Evolutionary conservation across 805 yeast genomes (phyloP).

Genomic region (Monosporozyma aerobia): DNA sequence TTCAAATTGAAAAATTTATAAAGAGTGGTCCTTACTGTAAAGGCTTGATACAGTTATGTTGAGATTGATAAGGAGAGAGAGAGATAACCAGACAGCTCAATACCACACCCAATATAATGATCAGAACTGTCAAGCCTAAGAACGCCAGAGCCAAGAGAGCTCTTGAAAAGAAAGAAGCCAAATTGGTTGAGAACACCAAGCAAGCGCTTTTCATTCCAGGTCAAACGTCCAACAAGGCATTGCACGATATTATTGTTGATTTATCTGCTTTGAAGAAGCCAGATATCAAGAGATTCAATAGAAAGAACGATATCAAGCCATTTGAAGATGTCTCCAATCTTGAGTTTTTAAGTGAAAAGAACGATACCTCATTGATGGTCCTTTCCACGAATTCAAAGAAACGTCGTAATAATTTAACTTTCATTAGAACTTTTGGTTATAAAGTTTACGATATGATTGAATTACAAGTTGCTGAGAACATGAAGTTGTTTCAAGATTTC

Average conservation of each 20-base stretch:
- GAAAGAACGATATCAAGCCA: conserved; percentile 83
- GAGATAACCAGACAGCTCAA: neutral
- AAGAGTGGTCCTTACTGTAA: neutral
- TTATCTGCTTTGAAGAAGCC: conserved; percentile 88
- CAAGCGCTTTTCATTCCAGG: conserved; percentile 90
- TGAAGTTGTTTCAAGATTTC: conserved; percentile 72
- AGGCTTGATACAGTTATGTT: too few relatives aligned
- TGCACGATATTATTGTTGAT: conserved; percentile 87
- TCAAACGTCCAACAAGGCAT: conserved; percentile 60
- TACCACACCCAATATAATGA: conserved; percentile 14
- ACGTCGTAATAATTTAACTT: conserved; percentile 85
- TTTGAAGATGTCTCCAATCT: conserved; percentile 80
- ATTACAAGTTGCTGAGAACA: conserved; percentile 58
- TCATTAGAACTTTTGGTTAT: conserved; percentile 81
- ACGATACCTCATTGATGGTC: conserved; percentile 80
- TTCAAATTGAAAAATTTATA: neutral
- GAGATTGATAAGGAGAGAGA: neutral
- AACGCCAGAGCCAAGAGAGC: conserved; percentile 95
- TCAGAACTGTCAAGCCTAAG: conserved; percentile 66
- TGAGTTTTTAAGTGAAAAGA: conserved; percentile 92
- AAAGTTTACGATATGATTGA: conserved; percentile 93
- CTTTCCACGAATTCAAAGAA: conserved; percentile 76
- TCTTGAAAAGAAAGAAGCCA: conserved; percentile 77
- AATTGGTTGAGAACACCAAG: conserved; percentile 81
- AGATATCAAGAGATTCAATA: conserved; percentile 71